phyloP scores from a whole-genome alignment of 352 stramenopile species.

The Globisporangium nagaii region DNA sequence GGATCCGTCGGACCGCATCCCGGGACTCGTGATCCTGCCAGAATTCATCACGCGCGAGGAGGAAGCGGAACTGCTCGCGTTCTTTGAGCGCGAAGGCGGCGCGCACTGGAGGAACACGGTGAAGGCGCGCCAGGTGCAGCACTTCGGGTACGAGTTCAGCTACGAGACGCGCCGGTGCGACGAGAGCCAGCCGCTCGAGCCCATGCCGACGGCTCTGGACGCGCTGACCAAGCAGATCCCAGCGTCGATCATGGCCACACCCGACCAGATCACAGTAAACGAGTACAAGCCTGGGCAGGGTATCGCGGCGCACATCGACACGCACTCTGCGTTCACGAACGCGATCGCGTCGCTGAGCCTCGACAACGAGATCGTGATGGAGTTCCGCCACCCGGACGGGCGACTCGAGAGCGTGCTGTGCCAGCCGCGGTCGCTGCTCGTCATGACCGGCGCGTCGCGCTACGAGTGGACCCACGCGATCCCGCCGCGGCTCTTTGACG shows the following conservation, averaged over 20 bases:
- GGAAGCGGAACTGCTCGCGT: slow-evolving; percentile 40
- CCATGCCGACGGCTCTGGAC: slow-evolving; percentile 36
- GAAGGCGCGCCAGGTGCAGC: slow-evolving; percentile 80
- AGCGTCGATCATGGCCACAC: slow-evolving; percentile 48
- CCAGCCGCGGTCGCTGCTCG: slow-evolving; percentile 63
- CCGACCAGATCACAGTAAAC: slow-evolving; percentile 85
- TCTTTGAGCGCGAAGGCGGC: slow-evolving; percentile 55
- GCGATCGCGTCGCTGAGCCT: slow-evolving; percentile 81
- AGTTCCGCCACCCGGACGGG: slow-evolving; percentile 67
- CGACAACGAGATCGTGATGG: slow-evolving; percentile 79
- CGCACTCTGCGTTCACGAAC: slow-evolving; percentile 81
- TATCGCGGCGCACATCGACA: slow-evolving; percentile 86
- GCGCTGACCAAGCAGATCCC: slow-evolving; percentile 51
- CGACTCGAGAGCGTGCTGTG: slow-evolving; percentile 59
- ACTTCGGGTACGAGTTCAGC: slow-evolving; percentile 87
- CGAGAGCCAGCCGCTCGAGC: slow-evolving; percentile 33
- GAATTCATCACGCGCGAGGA: slow-evolving; percentile 67
- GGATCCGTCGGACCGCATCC: slow-evolving; percentile 40
- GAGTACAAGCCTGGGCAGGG: slow-evolving; percentile 87
- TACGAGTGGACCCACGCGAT: slow-evolving; percentile 90
- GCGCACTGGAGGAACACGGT: slow-evolving; percentile 65
- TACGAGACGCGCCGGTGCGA: slow-evolving; percentile 78
- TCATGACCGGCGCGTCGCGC: slow-evolving; percentile 78
- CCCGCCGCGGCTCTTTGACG: slow-evolving; percentile 73
- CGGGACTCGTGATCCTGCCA: slow-evolving; percentile 48